These are phyloP conservation scores for Phytophthora cactorum DNA, from an alignment of 352 stramenopile species.

Conservation along the genomic window DNA sequence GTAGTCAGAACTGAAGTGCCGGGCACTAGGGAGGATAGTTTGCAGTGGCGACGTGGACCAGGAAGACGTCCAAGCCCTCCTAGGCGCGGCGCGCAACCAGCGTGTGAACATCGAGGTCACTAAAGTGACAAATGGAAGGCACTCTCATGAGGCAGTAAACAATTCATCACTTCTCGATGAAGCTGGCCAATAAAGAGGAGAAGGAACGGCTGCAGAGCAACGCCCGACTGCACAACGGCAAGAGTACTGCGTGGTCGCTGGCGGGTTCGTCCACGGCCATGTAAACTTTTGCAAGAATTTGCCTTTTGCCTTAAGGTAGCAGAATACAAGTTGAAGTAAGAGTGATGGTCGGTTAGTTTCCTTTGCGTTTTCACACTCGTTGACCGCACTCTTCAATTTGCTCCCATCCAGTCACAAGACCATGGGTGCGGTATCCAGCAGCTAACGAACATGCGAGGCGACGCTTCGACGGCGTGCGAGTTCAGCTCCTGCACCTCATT, in stretches of 20 bases:
- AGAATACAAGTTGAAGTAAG: conserved; percentile 1
- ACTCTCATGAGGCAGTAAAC: too few relatives aligned
- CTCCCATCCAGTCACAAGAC: not conserved
- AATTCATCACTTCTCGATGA: too few relatives aligned
- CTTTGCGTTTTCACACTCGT: not conserved
- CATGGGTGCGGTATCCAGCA: not conserved
- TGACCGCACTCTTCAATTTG: not conserved
- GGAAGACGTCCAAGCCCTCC: not conserved
- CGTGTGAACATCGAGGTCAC: not conserved
- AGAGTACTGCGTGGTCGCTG: conserved; percentile 15
- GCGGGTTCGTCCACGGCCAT: conserved; percentile 20
- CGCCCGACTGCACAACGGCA: conserved; percentile 8
- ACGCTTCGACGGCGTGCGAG: not conserved
- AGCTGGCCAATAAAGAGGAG: not conserved
- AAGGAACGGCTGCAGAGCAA: conserved; percentile 16
- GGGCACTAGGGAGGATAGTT: not conserved
- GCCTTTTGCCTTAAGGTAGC: not conserved
- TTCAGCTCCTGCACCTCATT: not conserved
- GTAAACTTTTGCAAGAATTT: not conserved
- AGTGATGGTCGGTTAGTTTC: not conserved
- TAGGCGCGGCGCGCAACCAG: not conserved
- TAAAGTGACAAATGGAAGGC: not conserved
- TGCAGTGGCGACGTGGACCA: not conserved
- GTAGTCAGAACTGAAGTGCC: not conserved
- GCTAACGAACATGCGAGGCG: not conserved